Conservation (phyloP, 257 asterid genomes). For the Jaltomata sinuosa region DNA sequence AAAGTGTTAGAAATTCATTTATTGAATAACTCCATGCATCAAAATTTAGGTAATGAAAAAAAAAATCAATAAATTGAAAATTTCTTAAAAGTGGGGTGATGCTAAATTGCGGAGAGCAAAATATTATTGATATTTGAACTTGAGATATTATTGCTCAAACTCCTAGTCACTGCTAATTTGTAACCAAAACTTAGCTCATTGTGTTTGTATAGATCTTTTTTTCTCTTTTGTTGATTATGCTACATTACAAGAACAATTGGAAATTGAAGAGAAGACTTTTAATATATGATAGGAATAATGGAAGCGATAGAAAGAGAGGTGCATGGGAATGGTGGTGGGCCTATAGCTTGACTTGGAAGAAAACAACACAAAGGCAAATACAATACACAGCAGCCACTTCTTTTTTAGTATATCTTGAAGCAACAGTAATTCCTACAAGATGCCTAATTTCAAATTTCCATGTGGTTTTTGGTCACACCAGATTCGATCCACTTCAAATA, state of each 20-base stretch:
- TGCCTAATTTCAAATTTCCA: neutral
- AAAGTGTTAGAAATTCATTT: too few species aligned
- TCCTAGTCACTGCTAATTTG: neutral
- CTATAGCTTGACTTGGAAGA: slow-evolving; percentile 39
- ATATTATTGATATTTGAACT: too few species aligned
- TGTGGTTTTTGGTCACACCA: neutral
- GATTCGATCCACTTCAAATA: neutral
- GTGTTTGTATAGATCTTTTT: neutral
- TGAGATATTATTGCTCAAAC: neutral
- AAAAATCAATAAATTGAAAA: too few species aligned
- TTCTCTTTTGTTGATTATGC: neutral
- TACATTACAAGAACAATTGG: neutral
- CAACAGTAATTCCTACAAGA: neutral
- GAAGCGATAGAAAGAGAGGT: neutral
- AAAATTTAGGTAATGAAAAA: too few species aligned
- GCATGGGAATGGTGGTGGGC: neutral
- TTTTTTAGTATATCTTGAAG: slow-evolving; percentile 33
- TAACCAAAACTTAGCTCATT: neutral
- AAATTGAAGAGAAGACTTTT: neutral
- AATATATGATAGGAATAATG: neutral
- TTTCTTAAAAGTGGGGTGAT: neutral
- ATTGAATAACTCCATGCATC: too few species aligned
- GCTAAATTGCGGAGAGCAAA: too few species aligned
- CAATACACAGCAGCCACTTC: neutral
- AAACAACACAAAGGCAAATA: neutral